Base-by-base conservation (phyloP, 2,329 filamentous ascomycete species). In the Apiospora phragmitis region DNA sequence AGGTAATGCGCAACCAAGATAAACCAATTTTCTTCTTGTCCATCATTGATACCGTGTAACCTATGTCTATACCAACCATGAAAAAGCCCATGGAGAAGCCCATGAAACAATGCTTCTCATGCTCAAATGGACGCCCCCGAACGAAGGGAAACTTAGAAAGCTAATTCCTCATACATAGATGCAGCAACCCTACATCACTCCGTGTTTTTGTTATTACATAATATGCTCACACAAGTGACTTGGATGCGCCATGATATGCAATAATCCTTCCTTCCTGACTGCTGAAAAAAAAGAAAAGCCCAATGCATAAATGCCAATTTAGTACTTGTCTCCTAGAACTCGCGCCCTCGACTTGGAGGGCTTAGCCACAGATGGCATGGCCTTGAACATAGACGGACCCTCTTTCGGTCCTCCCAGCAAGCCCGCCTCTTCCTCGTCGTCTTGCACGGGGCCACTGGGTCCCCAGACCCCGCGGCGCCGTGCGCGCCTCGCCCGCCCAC, bases 381-480 rank as follows among this genome's bases (percentile, higher is more conserved):
- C 29, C 21, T n/a, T 47, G 43, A 68, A 68, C 67, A 68, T 68
- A 4, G 45, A 68, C 11, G 45, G 18, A 4, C 67, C 67, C 21
- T 45, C 29, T 11, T 49, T 68, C 32, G 32, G 18, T 9, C 47
- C 67, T 1, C 65, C 45, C 14, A 70, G 11, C n/a, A 70, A 41
- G n/a, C 69, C 69, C 35, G 65, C 67, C n/a, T 67, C 65, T 9
- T 62, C 55, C n/a, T 70, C 68, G 35, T 68, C 69, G 65, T 70
- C 16, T 72, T 75, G 18, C 72, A 69, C 43, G 71, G 74, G 24
- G 72, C 74, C 26, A 51, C 67, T 12, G 68, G 49, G 49, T 72
- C 72, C 43, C 75, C 76, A 49, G 72, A 78, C n/a, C 72, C 72
- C 42, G 84, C 67, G 81, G 78, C 2, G 82, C 55, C 3, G 71